phyloP scores from a whole-genome alignment of 2,329 filamentous ascomycete species.

The Colletotrichum lindemuthianum region DNA sequence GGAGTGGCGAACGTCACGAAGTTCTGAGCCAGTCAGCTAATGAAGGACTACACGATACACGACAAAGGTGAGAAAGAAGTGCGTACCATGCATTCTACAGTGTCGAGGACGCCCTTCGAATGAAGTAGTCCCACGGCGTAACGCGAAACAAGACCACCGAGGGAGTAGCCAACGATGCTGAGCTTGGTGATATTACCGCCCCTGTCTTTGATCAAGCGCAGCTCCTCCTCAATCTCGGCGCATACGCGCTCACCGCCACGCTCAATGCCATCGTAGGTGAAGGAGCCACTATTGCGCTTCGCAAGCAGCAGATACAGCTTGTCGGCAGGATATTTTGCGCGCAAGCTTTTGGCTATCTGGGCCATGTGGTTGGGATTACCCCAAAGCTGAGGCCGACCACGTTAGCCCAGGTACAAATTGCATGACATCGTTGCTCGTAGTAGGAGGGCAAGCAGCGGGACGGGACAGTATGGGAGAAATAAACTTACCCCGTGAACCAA shows the following conservation, averaged over 20 bases:
- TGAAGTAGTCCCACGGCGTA: constrained; percentile 89
- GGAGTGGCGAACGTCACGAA: constrained; percentile 93
- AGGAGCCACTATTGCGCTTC: constrained; percentile 78
- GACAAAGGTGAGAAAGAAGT: background rate
- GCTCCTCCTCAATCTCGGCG: constrained; percentile 72
- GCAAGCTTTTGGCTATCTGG: constrained; percentile 73
- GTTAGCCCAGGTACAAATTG: constrained; percentile 38
- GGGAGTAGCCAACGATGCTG: constrained; percentile 88
- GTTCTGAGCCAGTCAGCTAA: constrained; percentile 64
- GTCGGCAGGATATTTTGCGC: constrained; percentile 68
- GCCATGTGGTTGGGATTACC: constrained; percentile 80
- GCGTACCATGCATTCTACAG: constrained; percentile 78
- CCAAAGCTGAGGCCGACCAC: constrained; percentile 68
- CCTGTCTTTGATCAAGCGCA: constrained; percentile 63
- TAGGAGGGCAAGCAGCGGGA: constrained; percentile 14
- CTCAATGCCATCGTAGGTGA: constrained; percentile 77
- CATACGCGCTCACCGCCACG: constrained; percentile 74
- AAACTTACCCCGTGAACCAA: constrained; percentile 77
- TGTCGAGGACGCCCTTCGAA: constrained; percentile 81
- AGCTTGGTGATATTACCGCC: constrained; percentile 83
- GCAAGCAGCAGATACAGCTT: constrained; percentile 76
- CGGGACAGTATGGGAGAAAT: background rate
- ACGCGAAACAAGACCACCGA: constrained; percentile 86
- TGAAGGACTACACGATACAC: background rate
- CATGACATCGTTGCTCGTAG: constrained; percentile 34